phyloP scores from a whole-genome alignment of 2,329 filamentous ascomycete genomes.

The Aspergillus quadricinctus region DNA sequence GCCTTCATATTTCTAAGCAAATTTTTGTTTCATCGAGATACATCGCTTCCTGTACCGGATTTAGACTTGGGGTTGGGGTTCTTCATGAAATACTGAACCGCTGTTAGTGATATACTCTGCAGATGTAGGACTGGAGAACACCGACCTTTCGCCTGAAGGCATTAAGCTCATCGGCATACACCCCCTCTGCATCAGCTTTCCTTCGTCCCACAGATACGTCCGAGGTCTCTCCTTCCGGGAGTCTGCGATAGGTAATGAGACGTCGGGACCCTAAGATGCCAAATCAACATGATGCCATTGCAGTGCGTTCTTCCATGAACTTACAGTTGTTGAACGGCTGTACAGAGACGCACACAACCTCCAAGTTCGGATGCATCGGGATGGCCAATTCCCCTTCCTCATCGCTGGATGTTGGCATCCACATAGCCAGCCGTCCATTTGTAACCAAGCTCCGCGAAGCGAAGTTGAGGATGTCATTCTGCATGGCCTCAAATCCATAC shows the following conservation, averaged over 20 bases:
- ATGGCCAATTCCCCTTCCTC: constrained; percentile 71
- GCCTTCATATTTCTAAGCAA: neutral
- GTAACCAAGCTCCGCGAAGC: constrained; percentile 72
- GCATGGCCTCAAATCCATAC: constrained; percentile 86
- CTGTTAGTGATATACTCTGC: neutral
- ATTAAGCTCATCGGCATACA: constrained; percentile 63
- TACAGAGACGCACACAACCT: constrained; percentile 70
- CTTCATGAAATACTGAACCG: constrained; percentile 14
- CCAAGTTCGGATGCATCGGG: constrained; percentile 70
- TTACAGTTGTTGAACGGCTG: constrained; percentile 86
- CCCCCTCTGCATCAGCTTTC: constrained; percentile 34
- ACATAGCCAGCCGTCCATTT: constrained; percentile 78
- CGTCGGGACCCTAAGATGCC: constrained; percentile 68
- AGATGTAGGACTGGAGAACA: neutral
- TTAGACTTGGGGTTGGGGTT: neutral
- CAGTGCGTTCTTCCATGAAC: constrained; percentile 10
- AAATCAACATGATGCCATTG: neutral
- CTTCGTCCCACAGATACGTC: constrained; percentile 30
- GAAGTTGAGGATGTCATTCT: constrained; percentile 85
- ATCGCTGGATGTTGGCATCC: constrained; percentile 91
- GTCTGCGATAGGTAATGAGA: constrained; percentile 77
- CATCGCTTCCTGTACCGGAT: constrained; percentile 2
- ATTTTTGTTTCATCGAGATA: constrained; percentile 1
- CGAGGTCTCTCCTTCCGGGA: constrained; percentile 52
- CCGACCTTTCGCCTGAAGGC: constrained; percentile 55